Percentiles rank a stretch among this genome's conserved stretches.
These are phyloP conservation scores for Yamadazyma siamensis DNA, from an alignment of 1,139 yeast genomes.

Conservation along the genomic window DNA sequence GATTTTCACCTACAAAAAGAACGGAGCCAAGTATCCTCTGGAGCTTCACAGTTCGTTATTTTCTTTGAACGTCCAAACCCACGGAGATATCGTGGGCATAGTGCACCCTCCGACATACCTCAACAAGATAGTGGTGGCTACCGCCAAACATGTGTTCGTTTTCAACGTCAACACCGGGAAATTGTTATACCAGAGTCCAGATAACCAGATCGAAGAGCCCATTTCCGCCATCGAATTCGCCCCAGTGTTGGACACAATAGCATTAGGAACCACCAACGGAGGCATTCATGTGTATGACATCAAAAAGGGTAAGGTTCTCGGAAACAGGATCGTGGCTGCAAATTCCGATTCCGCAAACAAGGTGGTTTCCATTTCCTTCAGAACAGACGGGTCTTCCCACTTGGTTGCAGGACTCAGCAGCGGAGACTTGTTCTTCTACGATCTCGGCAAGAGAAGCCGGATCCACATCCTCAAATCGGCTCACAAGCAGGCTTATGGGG, in stretches of 20 bases:
- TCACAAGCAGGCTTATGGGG: constrained; percentile 74
- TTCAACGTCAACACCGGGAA: constrained; percentile 80
- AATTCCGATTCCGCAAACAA: constrained; percentile 47
- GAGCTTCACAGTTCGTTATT: constrained; percentile 64
- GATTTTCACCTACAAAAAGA: constrained; percentile 62
- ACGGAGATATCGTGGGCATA: constrained; percentile 68
- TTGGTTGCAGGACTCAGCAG: constrained; percentile 73
- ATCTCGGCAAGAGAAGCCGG: constrained; percentile 66
- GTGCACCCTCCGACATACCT: constrained; percentile 89
- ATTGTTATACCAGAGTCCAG: constrained; percentile 55
- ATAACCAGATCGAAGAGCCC: constrained; percentile 42
- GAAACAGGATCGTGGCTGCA: constrained; percentile 53
- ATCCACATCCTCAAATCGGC: constrained; percentile 73
- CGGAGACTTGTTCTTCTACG: constrained; percentile 87
- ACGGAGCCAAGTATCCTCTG: constrained; percentile 50
- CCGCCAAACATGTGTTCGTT: constrained; percentile 59
- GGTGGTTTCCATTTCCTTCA: constrained; percentile 74
- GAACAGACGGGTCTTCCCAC: constrained; percentile 90
- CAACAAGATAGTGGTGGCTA: constrained; percentile 79
- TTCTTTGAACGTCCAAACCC: constrained; percentile 49
- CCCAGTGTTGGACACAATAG: constrained; percentile 82
- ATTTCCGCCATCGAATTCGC: constrained; percentile 71
- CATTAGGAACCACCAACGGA: constrained; percentile 74
- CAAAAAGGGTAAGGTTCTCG: constrained; percentile 58
- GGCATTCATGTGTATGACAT: constrained; percentile 64